A percentile compares a stretch with the other conserved stretches of the same genome.
phyloP scores from a whole-genome alignment of 257 asterid species.

The Fraxinus quadrangulata region DNA sequence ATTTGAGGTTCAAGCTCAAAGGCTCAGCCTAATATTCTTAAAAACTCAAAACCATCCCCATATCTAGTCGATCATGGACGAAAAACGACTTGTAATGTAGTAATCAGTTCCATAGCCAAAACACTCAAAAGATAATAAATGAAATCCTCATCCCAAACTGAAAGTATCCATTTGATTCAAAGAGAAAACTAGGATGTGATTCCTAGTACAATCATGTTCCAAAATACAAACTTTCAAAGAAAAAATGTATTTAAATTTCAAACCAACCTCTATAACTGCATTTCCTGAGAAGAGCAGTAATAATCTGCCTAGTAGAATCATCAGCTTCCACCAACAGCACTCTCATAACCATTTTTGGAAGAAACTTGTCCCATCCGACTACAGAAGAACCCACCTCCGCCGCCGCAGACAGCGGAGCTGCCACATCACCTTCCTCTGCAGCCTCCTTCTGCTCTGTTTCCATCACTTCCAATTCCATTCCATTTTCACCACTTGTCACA shows the following conservation, averaged over 20 bases:
- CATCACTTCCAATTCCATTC: constrained; percentile 35
- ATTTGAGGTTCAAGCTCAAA: no score
- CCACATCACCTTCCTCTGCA: constrained; percentile 23
- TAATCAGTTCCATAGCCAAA: background rate
- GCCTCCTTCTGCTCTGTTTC: constrained; percentile 30
- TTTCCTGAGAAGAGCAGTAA: constrained; percentile 91
- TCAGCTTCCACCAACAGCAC: constrained; percentile 91
- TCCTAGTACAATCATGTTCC: background rate
- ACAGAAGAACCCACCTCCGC: constrained; percentile 31
- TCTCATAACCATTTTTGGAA: constrained; percentile 73
- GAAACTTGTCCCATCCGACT: constrained; percentile 82
- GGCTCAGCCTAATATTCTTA: no score
- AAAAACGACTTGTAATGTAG: background rate
- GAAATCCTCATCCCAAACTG: background rate
- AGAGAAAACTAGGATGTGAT: background rate
- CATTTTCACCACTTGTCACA: constrained; percentile 53
- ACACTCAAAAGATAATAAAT: background rate
- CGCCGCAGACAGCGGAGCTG: constrained; percentile 22
- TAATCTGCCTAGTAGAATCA: constrained; percentile 94
- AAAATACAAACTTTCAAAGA: background rate
- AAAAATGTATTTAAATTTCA: background rate
- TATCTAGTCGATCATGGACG: background rate
- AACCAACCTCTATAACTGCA: constrained; percentile 86
- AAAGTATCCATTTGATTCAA: constrained; percentile 22
- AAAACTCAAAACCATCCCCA: no score